phyloP scores from a whole-genome alignment of 2,329 filamentous ascomycete species.

The Fusarium poae region DNA sequence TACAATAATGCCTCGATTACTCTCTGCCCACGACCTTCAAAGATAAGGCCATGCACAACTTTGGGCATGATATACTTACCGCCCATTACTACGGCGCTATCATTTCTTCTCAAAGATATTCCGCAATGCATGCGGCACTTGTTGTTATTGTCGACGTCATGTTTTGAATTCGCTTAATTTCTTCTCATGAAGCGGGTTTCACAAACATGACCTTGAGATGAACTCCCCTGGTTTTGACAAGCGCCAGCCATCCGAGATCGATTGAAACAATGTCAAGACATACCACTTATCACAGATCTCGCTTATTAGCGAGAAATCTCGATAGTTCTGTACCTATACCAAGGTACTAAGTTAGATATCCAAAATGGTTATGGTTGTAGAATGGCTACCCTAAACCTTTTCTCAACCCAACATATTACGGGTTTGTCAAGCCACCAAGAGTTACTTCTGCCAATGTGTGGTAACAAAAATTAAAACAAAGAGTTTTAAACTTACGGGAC shows the following conservation, averaged over 20 bases:
- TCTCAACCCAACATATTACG: not conserved
- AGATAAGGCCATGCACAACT: not conserved
- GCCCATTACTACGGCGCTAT: not conserved
- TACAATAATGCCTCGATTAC: not conserved
- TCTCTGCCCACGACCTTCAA: not conserved
- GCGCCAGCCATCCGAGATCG: not conserved
- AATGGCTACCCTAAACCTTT: constrained; percentile 65
- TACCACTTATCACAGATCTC: constrained; percentile 62
- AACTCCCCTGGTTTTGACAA: not conserved
- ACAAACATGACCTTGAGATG: not conserved
- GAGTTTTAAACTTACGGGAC: constrained; percentile 62
- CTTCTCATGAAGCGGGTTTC: not conserved
- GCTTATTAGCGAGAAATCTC: constrained; percentile 66
- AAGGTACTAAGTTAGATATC: not conserved
- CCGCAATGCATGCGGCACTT: not conserved
- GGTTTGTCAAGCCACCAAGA: not conserved
- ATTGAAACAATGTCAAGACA: not conserved
- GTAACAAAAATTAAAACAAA: not conserved
- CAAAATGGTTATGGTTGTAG: too few relatives aligned
- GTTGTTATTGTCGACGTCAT: not conserved
- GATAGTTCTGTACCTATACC: constrained; percentile 59
- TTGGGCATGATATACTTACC: not conserved
- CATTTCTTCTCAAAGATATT: not conserved
- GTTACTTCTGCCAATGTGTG: not conserved
- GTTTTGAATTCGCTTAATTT: not conserved